A percentile compares a stretch with the other conserved stretches of the same genome.
Evolutionary conservation across 2,329 filamentous ascomycete species (phyloP).

Genomic region (Pseudogymnoascus sp.): DNA sequence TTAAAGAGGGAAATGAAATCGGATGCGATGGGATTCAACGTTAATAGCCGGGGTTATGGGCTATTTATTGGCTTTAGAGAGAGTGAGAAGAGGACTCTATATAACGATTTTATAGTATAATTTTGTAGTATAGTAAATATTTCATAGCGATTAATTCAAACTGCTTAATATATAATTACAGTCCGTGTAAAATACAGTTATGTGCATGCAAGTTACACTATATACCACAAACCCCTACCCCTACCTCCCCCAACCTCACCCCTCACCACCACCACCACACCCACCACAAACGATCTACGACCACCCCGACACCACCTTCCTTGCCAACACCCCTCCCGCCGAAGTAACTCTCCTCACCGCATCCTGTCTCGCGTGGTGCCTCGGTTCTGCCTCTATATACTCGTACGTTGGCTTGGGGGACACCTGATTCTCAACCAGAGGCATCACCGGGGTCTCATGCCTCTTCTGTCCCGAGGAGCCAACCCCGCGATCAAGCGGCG

Average conservation of each 20-base stretch:
- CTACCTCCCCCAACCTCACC: neutral
- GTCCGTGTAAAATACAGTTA: no score
- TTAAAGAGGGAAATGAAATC: no score
- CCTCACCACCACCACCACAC: neutral
- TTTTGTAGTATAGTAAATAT: no score
- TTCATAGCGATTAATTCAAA: no score
- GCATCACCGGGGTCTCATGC: neutral
- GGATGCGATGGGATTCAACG: no score
- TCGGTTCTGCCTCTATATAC: neutral
- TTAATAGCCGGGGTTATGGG: no score
- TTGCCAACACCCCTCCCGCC: neutral
- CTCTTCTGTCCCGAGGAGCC: neutral
- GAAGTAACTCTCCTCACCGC: neutral
- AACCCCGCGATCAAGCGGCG: neutral
- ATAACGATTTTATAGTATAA: no score
- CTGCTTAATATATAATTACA: no score
- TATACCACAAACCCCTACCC: neutral
- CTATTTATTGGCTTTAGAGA: no score
- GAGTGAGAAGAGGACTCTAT: no score
- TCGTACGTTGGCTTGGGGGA: neutral
- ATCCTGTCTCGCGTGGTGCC: neutral
- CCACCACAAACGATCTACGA: neutral
- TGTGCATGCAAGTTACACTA: neutral
- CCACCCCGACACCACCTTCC: neutral
- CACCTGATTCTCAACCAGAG: neutral